Conservation (phyloP, 1,139 yeast genomes). For the Saccharomyces pastorianus region DNA sequence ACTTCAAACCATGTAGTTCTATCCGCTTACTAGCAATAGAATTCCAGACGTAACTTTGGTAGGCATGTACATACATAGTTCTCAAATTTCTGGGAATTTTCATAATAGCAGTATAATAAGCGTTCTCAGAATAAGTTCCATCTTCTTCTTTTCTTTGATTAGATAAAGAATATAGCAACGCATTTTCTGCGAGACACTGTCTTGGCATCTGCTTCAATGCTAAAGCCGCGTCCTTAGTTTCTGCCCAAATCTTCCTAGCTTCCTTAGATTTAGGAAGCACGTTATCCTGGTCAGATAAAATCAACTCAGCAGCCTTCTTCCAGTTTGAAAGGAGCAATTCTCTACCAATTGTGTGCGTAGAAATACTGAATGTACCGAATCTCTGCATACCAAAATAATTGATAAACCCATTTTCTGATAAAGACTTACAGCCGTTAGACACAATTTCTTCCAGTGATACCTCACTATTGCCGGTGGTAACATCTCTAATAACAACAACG, state of each 20-base stretch:
- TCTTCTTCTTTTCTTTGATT: slow-evolving; percentile 39
- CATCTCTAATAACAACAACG: slow-evolving; percentile 72
- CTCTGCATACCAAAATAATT: slow-evolving; percentile 97
- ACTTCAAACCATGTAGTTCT: slow-evolving; percentile 56
- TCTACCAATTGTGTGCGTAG: slow-evolving; percentile 82
- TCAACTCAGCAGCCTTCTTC: slow-evolving; percentile 68
- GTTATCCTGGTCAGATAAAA: slow-evolving; percentile 76
- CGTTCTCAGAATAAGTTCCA: slow-evolving; percentile 40
- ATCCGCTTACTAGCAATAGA: slow-evolving; percentile 72
- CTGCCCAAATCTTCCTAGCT: slow-evolving; percentile 76
- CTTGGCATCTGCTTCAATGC: slow-evolving; percentile 77
- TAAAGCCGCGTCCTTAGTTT: slow-evolving; percentile 54
- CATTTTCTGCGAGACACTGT: slow-evolving; percentile 75
- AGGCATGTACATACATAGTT: slow-evolving; percentile 94
- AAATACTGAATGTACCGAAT: slow-evolving; percentile 88
- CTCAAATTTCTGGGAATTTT: slow-evolving; percentile 86
- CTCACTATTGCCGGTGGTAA: slow-evolving; percentile 30
- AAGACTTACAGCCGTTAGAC: slow-evolving; percentile 46
- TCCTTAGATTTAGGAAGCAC: slow-evolving; percentile 77
- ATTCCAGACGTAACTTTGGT: slow-evolving; percentile 95
- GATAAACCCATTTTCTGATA: slow-evolving; percentile 67
- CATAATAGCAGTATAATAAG: slow-evolving; percentile 75
- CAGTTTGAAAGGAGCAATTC: slow-evolving; percentile 64
- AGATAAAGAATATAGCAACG: slow-evolving; percentile 55
- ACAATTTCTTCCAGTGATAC: slow-evolving; percentile 37